Base-by-base conservation (phyloP, 495 filamentous ascomycete genomes). In the Xylaria bambusicola region DNA sequence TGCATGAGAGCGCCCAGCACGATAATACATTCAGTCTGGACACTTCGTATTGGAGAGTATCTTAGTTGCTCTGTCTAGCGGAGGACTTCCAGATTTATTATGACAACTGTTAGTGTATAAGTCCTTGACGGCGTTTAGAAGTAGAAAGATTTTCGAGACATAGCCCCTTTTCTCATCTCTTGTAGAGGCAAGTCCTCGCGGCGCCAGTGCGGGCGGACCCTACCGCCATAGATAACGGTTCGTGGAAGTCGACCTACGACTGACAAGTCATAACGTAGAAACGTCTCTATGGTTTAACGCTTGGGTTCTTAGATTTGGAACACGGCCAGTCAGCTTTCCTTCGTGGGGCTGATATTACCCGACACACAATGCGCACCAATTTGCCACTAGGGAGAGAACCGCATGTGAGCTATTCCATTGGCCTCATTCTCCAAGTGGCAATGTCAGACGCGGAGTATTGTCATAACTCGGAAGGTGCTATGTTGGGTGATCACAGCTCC, bases 371-470 rank as follows among this genome's bases (percentile, higher is more conserved):
- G 17, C 10, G 38, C 48, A 8, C 17, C 47, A 23, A 18, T 38
- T 21, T 51, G 48, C 31, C 33, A 33, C 48, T 18, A 35, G n/a
- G 35, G 33, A 24, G 20, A 15, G 7, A 17, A 24, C 23, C 20
- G n/a, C 18, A 38, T 23, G 12, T 18, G 23, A 40, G 24, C 18
- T n/a, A 21, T 41, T 29, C 35, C 50, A 27, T 15, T 36, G 23
- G 50, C 2, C 23, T 23, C 36, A n/a, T 33, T 26, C 1, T 54
- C 15, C 10, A 7, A 54, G 52, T 54, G 52, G 52, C 52, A 26
- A 54, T 44, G 52, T 54, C 40, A 53, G 50, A 54, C 38, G n/a
- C n/a, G 52, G 26, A 26, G 36, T 20, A 20, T 31, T 17, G 26
- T 10, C 20, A 26, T 23, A 41, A 4, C 12, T 7, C 40, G 13